Percentiles rank a stretch among this genome's conserved stretches.
Conservation (phyloP, 208 protist genomes). For the Endotrypanum monterogeii region DNA sequence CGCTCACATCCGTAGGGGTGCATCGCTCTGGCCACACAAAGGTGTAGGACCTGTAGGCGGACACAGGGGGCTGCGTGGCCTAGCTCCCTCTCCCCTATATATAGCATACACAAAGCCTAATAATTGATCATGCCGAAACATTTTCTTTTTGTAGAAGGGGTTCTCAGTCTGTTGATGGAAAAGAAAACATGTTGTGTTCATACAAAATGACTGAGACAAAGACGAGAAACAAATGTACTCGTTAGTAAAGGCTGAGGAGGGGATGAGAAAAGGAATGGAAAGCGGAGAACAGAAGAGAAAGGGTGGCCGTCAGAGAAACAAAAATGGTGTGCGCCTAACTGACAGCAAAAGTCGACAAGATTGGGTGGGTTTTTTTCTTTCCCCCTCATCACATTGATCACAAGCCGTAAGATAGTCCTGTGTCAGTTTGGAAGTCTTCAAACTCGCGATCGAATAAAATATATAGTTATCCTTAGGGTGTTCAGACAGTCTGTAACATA, state of each 20-base stretch:
- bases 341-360: neutral
- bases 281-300: neutral
- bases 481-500: too few species aligned
- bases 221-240: too few species aligned
- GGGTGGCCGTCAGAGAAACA: too few species aligned
- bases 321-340: neutral
- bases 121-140: too few species aligned
- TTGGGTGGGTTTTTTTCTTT: neutral
- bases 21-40: neutral
- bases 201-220: too few species aligned
- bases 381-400: neutral
- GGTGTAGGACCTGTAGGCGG: neutral
- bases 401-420: neutral
- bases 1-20: neutral
- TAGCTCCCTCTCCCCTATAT: neutral
- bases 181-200: too few species aligned
- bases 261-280: neutral
- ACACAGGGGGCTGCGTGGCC: neutral
- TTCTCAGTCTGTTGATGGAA: too few species aligned
- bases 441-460: too few species aligned
- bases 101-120: too few species aligned
- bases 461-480: too few species aligned
- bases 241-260: neutral
- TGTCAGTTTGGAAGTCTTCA: too few species aligned
- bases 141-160: too few species aligned